A percentile compares a stretch with the other conserved stretches of the same genome.
Conservation (phyloP, 352 stramenopile species). For the Plasmopara muralis region DNA sequence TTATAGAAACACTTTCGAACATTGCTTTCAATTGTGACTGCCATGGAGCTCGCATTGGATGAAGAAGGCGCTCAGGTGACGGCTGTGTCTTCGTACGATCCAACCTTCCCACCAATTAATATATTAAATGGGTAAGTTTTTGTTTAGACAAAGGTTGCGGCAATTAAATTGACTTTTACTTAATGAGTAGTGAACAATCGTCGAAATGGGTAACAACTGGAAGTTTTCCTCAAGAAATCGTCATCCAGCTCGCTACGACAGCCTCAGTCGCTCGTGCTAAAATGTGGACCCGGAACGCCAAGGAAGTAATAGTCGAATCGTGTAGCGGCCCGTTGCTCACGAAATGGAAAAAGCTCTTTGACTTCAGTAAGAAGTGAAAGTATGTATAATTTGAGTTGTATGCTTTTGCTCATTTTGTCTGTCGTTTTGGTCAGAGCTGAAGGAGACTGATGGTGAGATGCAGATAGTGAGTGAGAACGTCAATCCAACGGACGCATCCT, state of each 20-base stretch:
- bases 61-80: conserved; percentile 79
- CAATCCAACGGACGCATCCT: conserved; percentile 63
- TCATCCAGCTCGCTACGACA: conserved; percentile 72
- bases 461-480: conserved; percentile 74
- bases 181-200: conserved; percentile 42
- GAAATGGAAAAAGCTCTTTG: conserved; percentile 79
- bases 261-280: conserved; percentile 73
- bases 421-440: conserved; percentile 41
- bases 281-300: conserved; percentile 71
- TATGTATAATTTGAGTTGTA: neutral
- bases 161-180: neutral
- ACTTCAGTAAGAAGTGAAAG: conserved; percentile 40
- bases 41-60: conserved; percentile 76
- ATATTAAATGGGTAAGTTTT: conserved; percentile 63
- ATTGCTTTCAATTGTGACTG: conserved; percentile 7
- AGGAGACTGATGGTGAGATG: conserved; percentile 74
- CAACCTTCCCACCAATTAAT: conserved; percentile 60
- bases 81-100: conserved; percentile 69
- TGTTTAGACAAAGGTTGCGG: neutral
- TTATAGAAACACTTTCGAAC: conserved; percentile 4
- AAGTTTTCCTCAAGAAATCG: conserved; percentile 74
- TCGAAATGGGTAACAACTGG: conserved; percentile 83
- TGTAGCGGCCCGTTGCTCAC: conserved; percentile 59
- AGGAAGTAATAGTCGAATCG: conserved; percentile 62
- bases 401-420: too few relatives aligned